Evolutionary conservation across 441 rosid species (phyloP).

Genomic region (Metrosideros polymorpha): DNA sequence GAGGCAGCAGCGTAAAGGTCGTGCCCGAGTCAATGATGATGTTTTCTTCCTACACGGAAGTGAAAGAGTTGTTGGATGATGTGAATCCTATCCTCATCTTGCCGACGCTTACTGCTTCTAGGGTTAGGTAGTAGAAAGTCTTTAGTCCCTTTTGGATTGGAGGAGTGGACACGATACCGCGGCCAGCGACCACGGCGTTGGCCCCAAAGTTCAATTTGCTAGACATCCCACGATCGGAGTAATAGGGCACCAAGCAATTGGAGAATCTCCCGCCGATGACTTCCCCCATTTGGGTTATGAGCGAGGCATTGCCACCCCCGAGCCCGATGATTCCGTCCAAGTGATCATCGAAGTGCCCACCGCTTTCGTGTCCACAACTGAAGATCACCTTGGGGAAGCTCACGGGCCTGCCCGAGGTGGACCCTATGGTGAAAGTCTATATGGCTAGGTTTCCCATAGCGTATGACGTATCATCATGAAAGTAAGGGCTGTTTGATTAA

Average conservation of each 20-base stretch:
- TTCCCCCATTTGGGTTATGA: neutral
- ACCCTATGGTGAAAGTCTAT: constrained; percentile 25
- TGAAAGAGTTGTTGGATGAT: neutral
- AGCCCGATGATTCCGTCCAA: constrained; percentile 15
- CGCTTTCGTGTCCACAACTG: constrained; percentile 34
- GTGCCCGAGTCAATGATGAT: constrained; percentile 44
- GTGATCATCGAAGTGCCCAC: constrained; percentile 5
- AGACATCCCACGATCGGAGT: neutral
- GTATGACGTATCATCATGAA: constrained; percentile 23
- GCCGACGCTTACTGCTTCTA: constrained; percentile 30
- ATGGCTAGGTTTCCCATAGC: constrained; percentile 21
- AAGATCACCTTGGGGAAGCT: constrained; percentile 1
- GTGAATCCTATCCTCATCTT: neutral
- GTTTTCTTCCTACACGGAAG: constrained; percentile 11
- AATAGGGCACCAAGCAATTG: constrained; percentile 27
- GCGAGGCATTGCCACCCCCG: neutral
- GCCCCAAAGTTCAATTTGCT: constrained; percentile 31
- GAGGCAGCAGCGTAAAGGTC: constrained; percentile 19
- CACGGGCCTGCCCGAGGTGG: constrained; percentile 10
- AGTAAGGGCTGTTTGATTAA: too few species aligned
- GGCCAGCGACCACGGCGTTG: constrained; percentile 8
- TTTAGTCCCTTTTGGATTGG: neutral
- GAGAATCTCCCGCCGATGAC: constrained; percentile 24
- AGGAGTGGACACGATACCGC: constrained; percentile 25
- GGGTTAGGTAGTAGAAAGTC: constrained; percentile 15